Evolutionary conservation across 352 stramenopile species (phyloP).

Genomic region (Saprolegnia diclina): DNA sequence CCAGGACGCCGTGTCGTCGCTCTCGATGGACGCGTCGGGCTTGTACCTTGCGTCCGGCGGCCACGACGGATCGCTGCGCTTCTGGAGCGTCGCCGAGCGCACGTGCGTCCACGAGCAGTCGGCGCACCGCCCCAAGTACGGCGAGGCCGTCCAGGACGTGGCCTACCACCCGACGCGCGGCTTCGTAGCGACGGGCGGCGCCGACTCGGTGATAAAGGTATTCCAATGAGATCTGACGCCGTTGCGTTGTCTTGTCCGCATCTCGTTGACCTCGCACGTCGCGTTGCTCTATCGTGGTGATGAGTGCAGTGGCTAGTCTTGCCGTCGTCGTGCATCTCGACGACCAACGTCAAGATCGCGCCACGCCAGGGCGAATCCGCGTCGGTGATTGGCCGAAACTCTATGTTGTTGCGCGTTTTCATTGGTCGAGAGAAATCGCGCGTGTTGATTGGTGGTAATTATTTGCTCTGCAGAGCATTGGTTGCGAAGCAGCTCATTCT

Average conservation of each 20-base stretch:
- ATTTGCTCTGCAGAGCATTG: not conserved
- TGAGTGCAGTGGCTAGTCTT: too few species aligned
- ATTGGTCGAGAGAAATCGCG: not conserved
- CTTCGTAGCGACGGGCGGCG: constrained; percentile 71
- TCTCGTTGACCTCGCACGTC: too few species aligned
- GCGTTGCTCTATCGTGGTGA: too few species aligned
- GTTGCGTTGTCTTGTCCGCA: not conserved
- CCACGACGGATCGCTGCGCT: constrained; percentile 75
- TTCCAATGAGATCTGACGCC: constrained; percentile 52
- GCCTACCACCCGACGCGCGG: constrained; percentile 72
- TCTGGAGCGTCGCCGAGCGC: constrained; percentile 76
- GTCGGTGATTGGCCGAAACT: not conserved
- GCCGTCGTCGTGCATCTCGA: too few species aligned
- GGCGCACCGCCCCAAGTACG: constrained; percentile 75
- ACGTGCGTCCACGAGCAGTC: constrained; percentile 84
- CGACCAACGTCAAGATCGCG: too few species aligned
- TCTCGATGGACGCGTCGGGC: constrained; percentile 71
- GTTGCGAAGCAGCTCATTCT: not conserved
- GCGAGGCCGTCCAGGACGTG: constrained; percentile 70
- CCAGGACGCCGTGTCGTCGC: constrained; percentile 70
- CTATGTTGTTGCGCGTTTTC: not conserved
- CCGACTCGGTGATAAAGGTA: constrained; percentile 83
- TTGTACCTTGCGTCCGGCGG: constrained; percentile 71
- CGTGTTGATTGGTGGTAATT: not conserved
- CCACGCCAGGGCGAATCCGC: not conserved